Evolutionary conservation across 495 filamentous ascomycete genomes (phyloP).

Genomic region (Viridothelium virens): DNA sequence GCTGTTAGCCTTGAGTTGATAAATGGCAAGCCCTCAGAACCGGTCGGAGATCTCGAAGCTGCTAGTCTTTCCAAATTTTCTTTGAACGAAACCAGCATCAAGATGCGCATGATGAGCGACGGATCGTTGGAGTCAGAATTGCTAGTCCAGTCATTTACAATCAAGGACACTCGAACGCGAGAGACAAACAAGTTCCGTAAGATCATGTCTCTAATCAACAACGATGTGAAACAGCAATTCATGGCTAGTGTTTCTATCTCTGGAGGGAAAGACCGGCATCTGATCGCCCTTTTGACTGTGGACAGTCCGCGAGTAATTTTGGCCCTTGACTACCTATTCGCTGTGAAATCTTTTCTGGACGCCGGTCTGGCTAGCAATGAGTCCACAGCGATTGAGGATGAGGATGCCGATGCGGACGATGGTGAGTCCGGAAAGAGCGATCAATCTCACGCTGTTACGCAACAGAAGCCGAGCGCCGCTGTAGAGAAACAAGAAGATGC

Average conservation of each 20-base stretch:
- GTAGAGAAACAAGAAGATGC: constrained; percentile 19
- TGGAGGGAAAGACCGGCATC: constrained; percentile 68
- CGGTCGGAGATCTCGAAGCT: constrained; percentile 66
- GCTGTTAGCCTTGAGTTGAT: constrained; percentile 84
- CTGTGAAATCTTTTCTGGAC: constrained; percentile 72
- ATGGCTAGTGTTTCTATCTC: constrained; percentile 96
- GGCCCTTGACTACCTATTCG: constrained; percentile 89
- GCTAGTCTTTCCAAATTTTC: constrained; percentile 90
- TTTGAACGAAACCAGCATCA: constrained; percentile 81
- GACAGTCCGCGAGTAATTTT: constrained; percentile 94
- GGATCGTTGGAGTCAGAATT: constrained; percentile 88
- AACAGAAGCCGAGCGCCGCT: constrained; percentile 12
- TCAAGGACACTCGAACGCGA: constrained; percentile 74
- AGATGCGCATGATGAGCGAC: constrained; percentile 91
- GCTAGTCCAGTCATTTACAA: constrained; percentile 88
- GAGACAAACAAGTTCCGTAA: constrained; percentile 94
- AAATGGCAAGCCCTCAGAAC: constrained; percentile 61
- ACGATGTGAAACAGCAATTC: constrained; percentile 85
- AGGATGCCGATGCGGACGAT: constrained; percentile 52
- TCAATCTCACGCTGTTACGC: constrained; percentile 18
- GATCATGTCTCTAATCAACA: constrained; percentile 95
- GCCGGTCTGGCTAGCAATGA: constrained; percentile 57
- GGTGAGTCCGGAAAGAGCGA: constrained; percentile 40
- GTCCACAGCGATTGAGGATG: constrained; percentile 49
- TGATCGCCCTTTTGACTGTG: constrained; percentile 88